phyloP scores from a whole-genome alignment of 495 filamentous ascomycete genomes.

The Hypoxylon perforatum region DNA sequence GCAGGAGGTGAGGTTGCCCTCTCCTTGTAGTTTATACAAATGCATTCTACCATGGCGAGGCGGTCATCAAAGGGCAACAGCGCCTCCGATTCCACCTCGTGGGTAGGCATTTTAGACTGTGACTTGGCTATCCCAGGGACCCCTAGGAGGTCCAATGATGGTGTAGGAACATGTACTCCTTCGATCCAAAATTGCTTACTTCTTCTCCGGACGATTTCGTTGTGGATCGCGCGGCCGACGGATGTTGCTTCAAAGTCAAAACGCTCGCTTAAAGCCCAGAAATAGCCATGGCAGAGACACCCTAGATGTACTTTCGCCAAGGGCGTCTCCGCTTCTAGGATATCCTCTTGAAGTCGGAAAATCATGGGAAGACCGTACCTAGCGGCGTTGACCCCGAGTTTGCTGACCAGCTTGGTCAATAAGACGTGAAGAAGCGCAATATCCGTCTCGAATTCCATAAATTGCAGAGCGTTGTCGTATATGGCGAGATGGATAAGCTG shows the following conservation, averaged over 20 bases:
- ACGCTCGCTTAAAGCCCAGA: constrained; percentile 79
- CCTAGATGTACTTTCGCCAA: constrained; percentile 78
- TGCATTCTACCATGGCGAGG: constrained; percentile 71
- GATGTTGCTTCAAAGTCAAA: constrained; percentile 78
- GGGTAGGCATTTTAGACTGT: constrained; percentile 57
- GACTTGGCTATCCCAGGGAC: constrained; percentile 60
- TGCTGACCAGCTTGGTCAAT: constrained; percentile 74
- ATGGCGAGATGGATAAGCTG: constrained; percentile 86
- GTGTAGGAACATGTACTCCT: constrained; percentile 75
- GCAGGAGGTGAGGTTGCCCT: constrained; percentile 68
- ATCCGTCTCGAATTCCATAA: constrained; percentile 74
- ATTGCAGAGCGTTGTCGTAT: constrained; percentile 84
- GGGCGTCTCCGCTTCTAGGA: constrained; percentile 70
- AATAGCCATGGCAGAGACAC: constrained; percentile 86
- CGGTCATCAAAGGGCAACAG: constrained; percentile 75
- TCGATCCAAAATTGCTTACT: constrained; percentile 80
- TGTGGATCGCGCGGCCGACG: constrained; percentile 74
- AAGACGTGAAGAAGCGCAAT: constrained; percentile 80
- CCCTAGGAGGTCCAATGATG: constrained; percentile 58
- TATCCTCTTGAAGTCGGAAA: constrained; percentile 84
- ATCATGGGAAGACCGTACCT: constrained; percentile 87
- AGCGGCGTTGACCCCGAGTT: constrained; percentile 86
- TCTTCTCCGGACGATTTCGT: constrained; percentile 78
- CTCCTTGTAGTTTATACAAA: constrained; percentile 74
- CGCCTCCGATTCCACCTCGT: constrained; percentile 66